A percentile compares a stretch with the other conserved stretches of the same genome.
phyloP scores from a whole-genome alignment of 2,329 filamentous ascomycete species.

The Fusarium denticulatum region DNA sequence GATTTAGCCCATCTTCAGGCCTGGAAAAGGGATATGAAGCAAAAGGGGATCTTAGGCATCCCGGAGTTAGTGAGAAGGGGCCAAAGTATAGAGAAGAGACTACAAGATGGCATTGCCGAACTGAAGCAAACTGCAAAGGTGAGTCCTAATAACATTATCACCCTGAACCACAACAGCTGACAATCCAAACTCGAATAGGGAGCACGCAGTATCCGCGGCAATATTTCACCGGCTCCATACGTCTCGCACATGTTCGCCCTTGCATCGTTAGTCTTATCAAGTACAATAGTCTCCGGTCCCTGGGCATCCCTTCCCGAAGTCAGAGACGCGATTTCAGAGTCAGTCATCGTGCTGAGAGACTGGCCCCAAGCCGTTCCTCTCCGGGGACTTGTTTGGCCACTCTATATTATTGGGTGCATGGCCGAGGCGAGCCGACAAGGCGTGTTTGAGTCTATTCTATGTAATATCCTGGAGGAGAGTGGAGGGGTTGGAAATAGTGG shows the following conservation, averaged over 20 bases:
- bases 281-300: background rate
- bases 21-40: background rate
- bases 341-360: background rate
- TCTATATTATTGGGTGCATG: background rate
- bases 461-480: background rate
- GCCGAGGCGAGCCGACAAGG: background rate
- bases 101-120: background rate
- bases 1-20: background rate
- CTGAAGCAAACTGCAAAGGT: background rate
- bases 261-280: background rate
- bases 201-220: background rate
- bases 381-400: background rate
- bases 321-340: background rate
- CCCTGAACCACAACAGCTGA: too few relatives aligned
- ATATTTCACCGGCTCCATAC: background rate
- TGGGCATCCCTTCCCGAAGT: background rate
- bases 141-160: too few relatives aligned
- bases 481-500: background rate
- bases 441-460: background rate
- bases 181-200: fast-evolving
- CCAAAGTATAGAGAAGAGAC: background rate
- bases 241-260: background rate
- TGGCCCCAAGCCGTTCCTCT: background rate
- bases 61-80: background rate
- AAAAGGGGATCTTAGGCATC: background rate